Evolutionary conservation across 2,329 filamentous ascomycete genomes (phyloP).

Genomic region (Cercospora sesami): DNA sequence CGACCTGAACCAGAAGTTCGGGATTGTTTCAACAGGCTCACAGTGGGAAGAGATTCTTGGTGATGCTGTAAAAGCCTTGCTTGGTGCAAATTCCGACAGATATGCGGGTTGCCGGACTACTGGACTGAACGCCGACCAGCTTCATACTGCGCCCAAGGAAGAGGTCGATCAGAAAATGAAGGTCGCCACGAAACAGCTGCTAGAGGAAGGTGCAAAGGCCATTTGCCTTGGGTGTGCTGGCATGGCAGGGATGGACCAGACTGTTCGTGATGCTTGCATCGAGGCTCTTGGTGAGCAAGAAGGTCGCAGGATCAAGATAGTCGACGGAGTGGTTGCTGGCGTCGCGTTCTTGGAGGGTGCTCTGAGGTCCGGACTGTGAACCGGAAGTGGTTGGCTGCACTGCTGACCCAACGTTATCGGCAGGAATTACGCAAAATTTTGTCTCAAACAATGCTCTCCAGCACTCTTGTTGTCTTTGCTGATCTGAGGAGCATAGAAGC

Average conservation of each 20-base stretch:
- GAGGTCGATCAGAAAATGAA: conserved; percentile 67
- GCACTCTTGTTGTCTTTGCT: no score
- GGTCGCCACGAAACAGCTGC: conserved; percentile 66
- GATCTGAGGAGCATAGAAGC: no score
- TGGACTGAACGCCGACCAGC: conserved; percentile 73
- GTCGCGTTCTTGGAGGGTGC: conserved; percentile 61
- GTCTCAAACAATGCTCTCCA: not conserved
- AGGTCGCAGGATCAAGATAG: conserved; percentile 63
- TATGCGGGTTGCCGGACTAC: conserved; percentile 84
- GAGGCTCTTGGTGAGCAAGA: conserved; percentile 51
- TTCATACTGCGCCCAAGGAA: conserved; percentile 67
- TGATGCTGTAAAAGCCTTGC: conserved; percentile 62
- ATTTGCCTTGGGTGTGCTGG: conserved; percentile 87
- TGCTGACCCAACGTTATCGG: no score
- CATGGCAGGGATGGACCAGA: conserved; percentile 75
- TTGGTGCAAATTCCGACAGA: conserved; percentile 52
- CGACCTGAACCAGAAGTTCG: conserved; percentile 61
- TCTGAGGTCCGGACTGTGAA: conserved; percentile 25
- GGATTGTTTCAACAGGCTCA: conserved; percentile 83
- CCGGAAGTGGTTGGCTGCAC: not conserved
- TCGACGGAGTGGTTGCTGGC: conserved; percentile 78
- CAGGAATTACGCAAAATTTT: not conserved
- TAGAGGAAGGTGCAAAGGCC: conserved; percentile 51
- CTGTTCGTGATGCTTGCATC: conserved; percentile 18
- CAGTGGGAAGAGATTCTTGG: conserved; percentile 77